Evolutionary conservation across 2,329 filamentous ascomycete genomes (phyloP), one percentile per base, ranked within the genome.

Genomic region (Teratosphaeria nubilosa): DNA sequence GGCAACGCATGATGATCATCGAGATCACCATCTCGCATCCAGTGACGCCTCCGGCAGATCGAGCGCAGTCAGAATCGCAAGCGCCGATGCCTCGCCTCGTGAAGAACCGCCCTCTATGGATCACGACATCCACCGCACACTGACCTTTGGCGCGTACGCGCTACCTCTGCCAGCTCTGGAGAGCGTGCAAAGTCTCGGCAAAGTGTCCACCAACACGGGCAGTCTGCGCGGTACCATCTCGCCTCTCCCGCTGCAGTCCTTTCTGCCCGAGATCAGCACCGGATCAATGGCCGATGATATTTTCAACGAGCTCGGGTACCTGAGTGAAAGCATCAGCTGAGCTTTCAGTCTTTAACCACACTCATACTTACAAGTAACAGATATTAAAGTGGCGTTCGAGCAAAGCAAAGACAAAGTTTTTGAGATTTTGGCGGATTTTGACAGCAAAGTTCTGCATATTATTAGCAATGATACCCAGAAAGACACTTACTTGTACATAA

Each of bases 301-400:
- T 30, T 68, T 69, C 59, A 62, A 59, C 56, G 69, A 71, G 59
- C 60, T 71, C 41, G 66, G 66, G 11, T 71, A 67, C 59, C 59
- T 69, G 51, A 64, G 65, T 5, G 56, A 58, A 6, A 66, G 62
- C 53, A 69, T 70, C 45, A 52, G 27, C 24, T 63, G 56, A 58
- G 30, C 13, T 30, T 22, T 32, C 30, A 24, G n/a, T 48, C 41
- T 20, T 16, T 5, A 48, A 48, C 22, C 41, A 41, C 34, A 14
- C 34, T 11, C 5, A 41, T 41, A 41, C 11, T 41, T 41, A 14
- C 34, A 6, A 30, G 48, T 51, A 48, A 41, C 14, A 41, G 34
- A 56, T 51, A 16, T 30, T 53, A 25, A 10, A 41, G 11, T 55
- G 32, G 22, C 22, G 20, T 55, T 55, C 41, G 41, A 48, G 41